Percentiles rank a stretch among this genome's conserved stretches.
Evolutionary conservation across 139 green algal genomes (phyloP).

Genomic region (Auxenochlorella protothecoides): DNA sequence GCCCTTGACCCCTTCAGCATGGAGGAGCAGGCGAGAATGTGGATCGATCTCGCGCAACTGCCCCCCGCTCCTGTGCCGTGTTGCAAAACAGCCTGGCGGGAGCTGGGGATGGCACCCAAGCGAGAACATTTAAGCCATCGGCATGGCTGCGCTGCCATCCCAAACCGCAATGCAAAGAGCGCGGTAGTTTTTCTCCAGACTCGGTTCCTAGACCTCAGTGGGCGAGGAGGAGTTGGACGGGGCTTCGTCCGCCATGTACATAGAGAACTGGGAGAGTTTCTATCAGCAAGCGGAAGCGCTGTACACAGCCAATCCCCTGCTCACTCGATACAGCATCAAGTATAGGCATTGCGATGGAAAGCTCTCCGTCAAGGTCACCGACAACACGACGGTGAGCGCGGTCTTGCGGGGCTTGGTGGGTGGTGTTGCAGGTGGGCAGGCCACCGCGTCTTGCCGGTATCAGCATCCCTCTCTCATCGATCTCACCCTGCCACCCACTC

Average conservation of each 20-base stretch:
- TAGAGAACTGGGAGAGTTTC: conserved; percentile 71
- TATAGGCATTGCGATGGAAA: conserved; percentile 74
- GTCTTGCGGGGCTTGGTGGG: not conserved
- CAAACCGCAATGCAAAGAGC: too few species aligned
- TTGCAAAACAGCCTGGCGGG: too few species aligned
- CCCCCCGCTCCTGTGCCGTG: too few species aligned
- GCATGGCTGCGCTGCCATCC: too few species aligned
- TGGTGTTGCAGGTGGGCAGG: not conserved
- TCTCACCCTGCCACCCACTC: not conserved
- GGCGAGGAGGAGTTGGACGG: not conserved
- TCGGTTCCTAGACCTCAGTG: too few species aligned
- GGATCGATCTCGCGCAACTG: too few species aligned
- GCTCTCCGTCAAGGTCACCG: conserved; percentile 80
- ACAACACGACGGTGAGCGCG: conserved; percentile 55
- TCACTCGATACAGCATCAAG: conserved; percentile 73
- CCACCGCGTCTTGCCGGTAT: not conserved
- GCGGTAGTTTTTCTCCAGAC: too few species aligned
- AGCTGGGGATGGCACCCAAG: too few species aligned
- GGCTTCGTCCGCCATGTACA: conserved; percentile 25
- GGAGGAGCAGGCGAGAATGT: too few species aligned
- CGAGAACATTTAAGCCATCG: too few species aligned
- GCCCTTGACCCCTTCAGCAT: too few species aligned
- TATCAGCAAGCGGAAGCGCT: conserved; percentile 58
- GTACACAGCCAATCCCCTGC: conserved; percentile 49
- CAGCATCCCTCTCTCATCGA: not conserved